phyloP scores from a whole-genome alignment of 1,284 basidiomycete species.

The Fomitopsis betulina region DNA sequence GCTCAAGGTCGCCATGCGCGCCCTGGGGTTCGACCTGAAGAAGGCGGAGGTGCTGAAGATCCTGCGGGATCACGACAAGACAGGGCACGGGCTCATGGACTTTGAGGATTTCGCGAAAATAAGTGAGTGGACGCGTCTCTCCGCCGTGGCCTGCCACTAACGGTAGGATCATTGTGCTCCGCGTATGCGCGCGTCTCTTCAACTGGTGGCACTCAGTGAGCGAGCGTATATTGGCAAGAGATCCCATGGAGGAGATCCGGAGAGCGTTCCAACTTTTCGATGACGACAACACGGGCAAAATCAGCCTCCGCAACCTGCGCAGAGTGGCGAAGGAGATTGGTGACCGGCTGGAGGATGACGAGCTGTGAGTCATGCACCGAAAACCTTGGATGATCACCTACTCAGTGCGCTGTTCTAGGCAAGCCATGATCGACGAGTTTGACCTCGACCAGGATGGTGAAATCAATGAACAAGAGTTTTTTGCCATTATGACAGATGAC shows the following conservation, averaged over 20 bases:
- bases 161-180: neutral
- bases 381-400: slow-evolving; percentile 3
- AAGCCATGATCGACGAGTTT: slow-evolving; percentile 99
- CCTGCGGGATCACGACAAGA: slow-evolving; percentile 89
- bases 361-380: slow-evolving; percentile 68
- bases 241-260: slow-evolving; percentile 95
- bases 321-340: slow-evolving; percentile 97
- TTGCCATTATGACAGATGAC: slow-evolving; percentile 97
- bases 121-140: slow-evolving; percentile 53
- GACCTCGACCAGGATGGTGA: slow-evolving; percentile 98
- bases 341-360: slow-evolving; percentile 93
- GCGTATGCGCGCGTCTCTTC: neutral
- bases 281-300: slow-evolving; percentile 94
- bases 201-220: slow-evolving; percentile 66
- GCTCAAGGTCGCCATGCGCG: slow-evolving; percentile 97
- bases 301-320: slow-evolving; percentile 86
- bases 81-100: slow-evolving; percentile 88
- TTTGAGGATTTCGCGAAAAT: slow-evolving; percentile 95
- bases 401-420: slow-evolving; percentile 42
- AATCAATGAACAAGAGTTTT: slow-evolving; percentile 93
- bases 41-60: slow-evolving; percentile 98
- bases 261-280: slow-evolving; percentile 96
- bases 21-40: slow-evolving; percentile 96
- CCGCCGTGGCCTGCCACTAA: neutral
- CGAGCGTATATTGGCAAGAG: slow-evolving; percentile 87